Conservation (phyloP, 2,329 filamentous ascomycete species). For the Pestalotiopsis sp. region DNA sequence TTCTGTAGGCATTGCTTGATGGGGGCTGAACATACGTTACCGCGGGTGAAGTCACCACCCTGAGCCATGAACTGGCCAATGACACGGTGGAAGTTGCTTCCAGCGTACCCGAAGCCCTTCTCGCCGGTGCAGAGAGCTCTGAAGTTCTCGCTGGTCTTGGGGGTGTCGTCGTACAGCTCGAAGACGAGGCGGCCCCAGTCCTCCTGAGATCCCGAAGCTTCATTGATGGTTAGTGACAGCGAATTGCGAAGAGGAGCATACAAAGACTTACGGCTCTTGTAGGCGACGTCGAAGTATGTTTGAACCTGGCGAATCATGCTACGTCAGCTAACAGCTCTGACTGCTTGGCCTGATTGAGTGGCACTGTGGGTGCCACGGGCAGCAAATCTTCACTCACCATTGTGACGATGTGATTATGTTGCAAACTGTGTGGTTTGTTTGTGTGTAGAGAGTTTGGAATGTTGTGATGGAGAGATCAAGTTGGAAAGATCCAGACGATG, state of each 20-base stretch:
- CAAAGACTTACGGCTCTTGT: not conserved
- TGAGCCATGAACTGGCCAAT: slow-evolving; percentile 95
- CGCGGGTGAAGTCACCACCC: slow-evolving; percentile 92
- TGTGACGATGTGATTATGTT: not conserved
- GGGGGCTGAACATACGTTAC: slow-evolving; percentile 69
- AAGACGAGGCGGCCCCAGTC: slow-evolving; percentile 67
- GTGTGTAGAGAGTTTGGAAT: not conserved
- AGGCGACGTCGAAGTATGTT: not conserved
- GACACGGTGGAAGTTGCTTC: slow-evolving; percentile 88
- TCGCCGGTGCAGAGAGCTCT: slow-evolving; percentile 78
- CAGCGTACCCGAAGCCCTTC: slow-evolving; percentile 82
- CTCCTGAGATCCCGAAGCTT: not conserved
- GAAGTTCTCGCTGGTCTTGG: slow-evolving; percentile 89
- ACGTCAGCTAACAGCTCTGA: not conserved
- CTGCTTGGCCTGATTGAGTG: not conserved
- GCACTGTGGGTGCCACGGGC: not conserved
- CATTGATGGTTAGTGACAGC: not conserved
- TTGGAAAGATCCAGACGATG: not conserved
- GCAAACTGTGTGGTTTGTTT: not conserved
- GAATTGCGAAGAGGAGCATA: not conserved
- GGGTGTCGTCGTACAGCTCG: slow-evolving; percentile 83
- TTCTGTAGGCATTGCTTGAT: not conserved
- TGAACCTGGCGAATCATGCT: not conserved
- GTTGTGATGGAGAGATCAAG: not conserved
- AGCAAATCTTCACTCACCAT: not conserved